Conservation (phyloP, 2,329 filamentous ascomycete species). For the Conoideocrella luteorostrata region DNA sequence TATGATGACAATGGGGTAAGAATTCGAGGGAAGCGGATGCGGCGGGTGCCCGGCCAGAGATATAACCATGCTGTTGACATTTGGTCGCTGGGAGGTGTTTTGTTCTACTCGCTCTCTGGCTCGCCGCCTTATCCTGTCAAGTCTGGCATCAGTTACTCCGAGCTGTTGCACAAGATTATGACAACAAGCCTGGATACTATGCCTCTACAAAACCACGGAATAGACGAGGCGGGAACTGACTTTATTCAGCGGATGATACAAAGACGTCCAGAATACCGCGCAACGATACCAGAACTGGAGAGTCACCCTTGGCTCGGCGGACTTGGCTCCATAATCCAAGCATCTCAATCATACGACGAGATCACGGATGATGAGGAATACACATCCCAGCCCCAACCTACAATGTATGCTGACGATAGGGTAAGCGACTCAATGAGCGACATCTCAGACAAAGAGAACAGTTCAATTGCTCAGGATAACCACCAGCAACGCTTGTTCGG, state of each 20-base stretch:
- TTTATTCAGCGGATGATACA: slow-evolving; percentile 76
- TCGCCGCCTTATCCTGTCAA: slow-evolving; percentile 76
- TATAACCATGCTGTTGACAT: slow-evolving; percentile 93
- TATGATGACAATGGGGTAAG: slow-evolving; percentile 66
- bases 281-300: slow-evolving; percentile 65
- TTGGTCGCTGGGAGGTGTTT: slow-evolving; percentile 90
- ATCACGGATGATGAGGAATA: slow-evolving; percentile 52
- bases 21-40: slow-evolving; percentile 55
- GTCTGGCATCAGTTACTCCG: slow-evolving; percentile 67
- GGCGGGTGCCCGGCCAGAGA: slow-evolving; percentile 52
- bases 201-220: slow-evolving; percentile 50
- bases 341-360: slow-evolving; percentile 51
- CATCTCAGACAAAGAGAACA: slow-evolving; percentile 75
- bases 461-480: slow-evolving; percentile 52
- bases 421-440: slow-evolving; percentile 45
- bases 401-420: slow-evolving; percentile 28
- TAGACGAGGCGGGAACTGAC: slow-evolving; percentile 64
- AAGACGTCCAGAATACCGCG: slow-evolving; percentile 69
- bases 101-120: slow-evolving; percentile 79
- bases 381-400: slow-evolving; percentile 50
- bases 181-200: slow-evolving; percentile 60
- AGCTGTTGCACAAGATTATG: slow-evolving; percentile 84
- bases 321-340: slow-evolving; percentile 20
- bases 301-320: slow-evolving; percentile 65
- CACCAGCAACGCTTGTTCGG: slow-evolving; percentile 44